Evolutionary conservation across 129 eudicot species (phyloP).

Genomic region (Flaveria linearis): DNA sequence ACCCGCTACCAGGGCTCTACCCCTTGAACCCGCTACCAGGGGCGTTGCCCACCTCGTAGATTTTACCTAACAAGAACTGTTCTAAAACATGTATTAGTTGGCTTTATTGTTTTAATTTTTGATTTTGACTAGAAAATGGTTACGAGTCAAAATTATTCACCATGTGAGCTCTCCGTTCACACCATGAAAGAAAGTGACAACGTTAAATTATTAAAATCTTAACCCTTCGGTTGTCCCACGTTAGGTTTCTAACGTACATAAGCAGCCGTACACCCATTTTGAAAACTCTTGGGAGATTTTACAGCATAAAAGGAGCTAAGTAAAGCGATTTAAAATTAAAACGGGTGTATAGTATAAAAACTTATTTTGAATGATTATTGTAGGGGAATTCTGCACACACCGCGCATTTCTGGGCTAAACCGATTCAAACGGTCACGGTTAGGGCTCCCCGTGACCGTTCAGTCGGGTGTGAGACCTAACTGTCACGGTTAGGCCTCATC

Average conservation of each 20-base stretch:
- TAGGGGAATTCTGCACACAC: too few relatives aligned
- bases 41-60: too few relatives aligned
- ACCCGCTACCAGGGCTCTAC: too few relatives aligned
- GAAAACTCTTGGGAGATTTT: not conserved
- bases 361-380: not conserved
- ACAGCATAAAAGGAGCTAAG: not conserved
- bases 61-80: too few relatives aligned
- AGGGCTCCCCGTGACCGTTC: too few relatives aligned
- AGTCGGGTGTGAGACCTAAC: too few relatives aligned
- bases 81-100: not conserved
- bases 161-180: not conserved
- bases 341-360: not conserved
- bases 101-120: not conserved
- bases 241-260: not conserved
- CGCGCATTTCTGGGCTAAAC: too few relatives aligned
- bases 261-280: not conserved
- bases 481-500: too few relatives aligned
- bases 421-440: too few relatives aligned
- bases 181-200: not conserved
- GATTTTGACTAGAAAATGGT: not conserved
- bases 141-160: not conserved
- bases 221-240: not conserved
- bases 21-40: too few relatives aligned
- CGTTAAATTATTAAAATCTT: not conserved
- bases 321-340: not conserved